These are phyloP conservation scores for Stylonectria norvegica DNA, from an alignment of 2,329 filamentous ascomycete species.

Conservation along the genomic window DNA sequence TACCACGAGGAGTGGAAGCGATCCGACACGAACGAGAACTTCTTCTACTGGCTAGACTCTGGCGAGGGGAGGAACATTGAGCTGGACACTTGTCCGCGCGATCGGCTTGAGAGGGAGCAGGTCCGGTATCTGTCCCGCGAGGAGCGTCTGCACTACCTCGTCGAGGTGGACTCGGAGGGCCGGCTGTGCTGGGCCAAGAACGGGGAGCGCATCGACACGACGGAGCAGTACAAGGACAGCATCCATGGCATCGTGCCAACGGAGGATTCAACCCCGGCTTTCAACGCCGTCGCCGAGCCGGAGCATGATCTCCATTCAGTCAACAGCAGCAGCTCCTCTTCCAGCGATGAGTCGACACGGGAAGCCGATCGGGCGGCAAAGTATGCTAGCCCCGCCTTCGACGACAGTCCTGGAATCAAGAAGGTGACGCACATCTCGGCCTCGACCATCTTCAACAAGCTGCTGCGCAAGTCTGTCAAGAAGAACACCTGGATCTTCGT, in stretches of 20 bases:
- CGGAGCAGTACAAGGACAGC: conserved; percentile 72
- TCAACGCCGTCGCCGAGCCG: conserved; percentile 27
- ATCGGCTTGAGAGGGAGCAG: conserved; percentile 70
- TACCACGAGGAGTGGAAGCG: conserved; percentile 86
- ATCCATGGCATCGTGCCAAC: conserved; percentile 67
- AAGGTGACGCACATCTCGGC: conserved; percentile 63
- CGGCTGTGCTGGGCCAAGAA: conserved; percentile 87
- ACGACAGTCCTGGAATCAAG: conserved; percentile 55
- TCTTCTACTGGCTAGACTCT: conserved; percentile 90
- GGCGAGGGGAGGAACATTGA: conserved; percentile 72
- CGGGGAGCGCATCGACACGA: conserved; percentile 71
- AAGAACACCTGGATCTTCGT: conserved; percentile 95
- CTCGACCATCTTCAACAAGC: conserved; percentile 71
- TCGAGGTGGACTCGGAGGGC: conserved; percentile 70
- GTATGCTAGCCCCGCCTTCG: conserved; percentile 62
- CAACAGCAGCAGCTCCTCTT: conserved; percentile 32
- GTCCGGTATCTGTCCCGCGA: conserved; percentile 82
- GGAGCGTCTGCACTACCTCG: conserved; percentile 77
- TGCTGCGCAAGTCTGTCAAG: conserved; percentile 73
- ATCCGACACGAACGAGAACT: conserved; percentile 75
- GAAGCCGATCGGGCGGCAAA: conserved; percentile 60
- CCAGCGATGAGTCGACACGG: conserved; percentile 43
- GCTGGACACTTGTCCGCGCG: conserved; percentile 67
- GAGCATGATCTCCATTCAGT: conserved; percentile 11
- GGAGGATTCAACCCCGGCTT: conserved; percentile 58